Percentiles rank a stretch among this genome's conserved stretches.
These are phyloP conservation scores for Microbotryum lychnidis-dioicae DNA, from an alignment of 1,284 basidiomycete genomes.

Conservation along the genomic window DNA sequence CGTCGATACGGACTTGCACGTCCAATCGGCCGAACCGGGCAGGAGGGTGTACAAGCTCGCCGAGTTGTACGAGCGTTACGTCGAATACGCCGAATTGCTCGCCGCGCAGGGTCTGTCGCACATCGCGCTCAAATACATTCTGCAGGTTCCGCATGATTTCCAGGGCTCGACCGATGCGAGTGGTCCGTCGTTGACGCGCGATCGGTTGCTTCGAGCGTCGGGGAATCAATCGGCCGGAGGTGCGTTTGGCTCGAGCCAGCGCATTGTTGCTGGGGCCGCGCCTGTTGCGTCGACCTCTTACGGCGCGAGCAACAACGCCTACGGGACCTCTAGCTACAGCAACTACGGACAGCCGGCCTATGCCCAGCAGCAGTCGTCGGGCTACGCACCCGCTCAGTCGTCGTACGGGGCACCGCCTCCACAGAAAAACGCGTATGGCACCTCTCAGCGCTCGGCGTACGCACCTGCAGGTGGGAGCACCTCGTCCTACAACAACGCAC, in stretches of 20 bases:
- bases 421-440: slow-evolving; percentile 1
- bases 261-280: not conserved
- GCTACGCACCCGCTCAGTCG: not conserved
- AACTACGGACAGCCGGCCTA: slow-evolving; percentile 4
- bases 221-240: not conserved
- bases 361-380: not conserved
- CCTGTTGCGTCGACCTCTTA: slow-evolving; percentile 5
- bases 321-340: not conserved
- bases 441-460: slow-evolving; percentile 14
- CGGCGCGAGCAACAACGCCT: not conserved
- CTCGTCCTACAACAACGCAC: slow-evolving; percentile 18
- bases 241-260: not conserved
- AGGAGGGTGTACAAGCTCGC: slow-evolving; percentile 74
- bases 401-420: not conserved
- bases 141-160: slow-evolving; percentile 72
- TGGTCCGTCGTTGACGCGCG: slow-evolving; percentile 16
- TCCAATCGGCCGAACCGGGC: slow-evolving; percentile 45
- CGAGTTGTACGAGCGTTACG: slow-evolving; percentile 81
- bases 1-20: slow-evolving; percentile 65
- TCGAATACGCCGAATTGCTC: slow-evolving; percentile 89
- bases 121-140: slow-evolving; percentile 72
- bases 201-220: slow-evolving; percentile 19
- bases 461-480: slow-evolving; percentile 4
- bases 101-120: slow-evolving; percentile 80
- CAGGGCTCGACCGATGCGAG: slow-evolving; percentile 8